These are phyloP conservation scores for Volutella citrinella DNA, from an alignment of 2,329 filamentous ascomycete genomes.

Conservation along the genomic window DNA sequence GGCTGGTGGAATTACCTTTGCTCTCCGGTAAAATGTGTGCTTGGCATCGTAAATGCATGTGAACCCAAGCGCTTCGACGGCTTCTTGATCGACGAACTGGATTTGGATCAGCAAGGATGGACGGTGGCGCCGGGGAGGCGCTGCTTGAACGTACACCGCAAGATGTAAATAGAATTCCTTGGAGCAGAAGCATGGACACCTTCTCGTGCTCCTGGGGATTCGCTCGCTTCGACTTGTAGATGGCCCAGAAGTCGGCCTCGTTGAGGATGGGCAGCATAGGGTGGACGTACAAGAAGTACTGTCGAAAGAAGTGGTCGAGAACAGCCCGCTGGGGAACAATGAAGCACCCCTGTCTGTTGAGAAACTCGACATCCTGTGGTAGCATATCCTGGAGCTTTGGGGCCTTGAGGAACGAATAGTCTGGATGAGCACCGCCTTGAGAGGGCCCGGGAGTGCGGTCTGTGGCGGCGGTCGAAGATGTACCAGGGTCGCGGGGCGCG, in stretches of 20 bases:
- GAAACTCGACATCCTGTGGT: slow-evolving; percentile 22
- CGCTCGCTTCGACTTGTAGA: slow-evolving; percentile 20
- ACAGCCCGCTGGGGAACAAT: slow-evolving; percentile 18
- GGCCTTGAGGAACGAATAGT: slow-evolving; percentile 20
- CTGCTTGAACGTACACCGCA: slow-evolving; percentile 17
- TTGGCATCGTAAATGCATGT: slow-evolving; percentile 21
- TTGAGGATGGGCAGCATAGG: slow-evolving; percentile 26
- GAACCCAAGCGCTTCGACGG: slow-evolving; percentile 17
- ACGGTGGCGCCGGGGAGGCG: too few relatives aligned
- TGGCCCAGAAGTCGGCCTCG: slow-evolving; percentile 22
- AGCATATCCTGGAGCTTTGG: slow-evolving; percentile 18
- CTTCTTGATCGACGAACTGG: slow-evolving; percentile 18
- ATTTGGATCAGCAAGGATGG: too few relatives aligned
- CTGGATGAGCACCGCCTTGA: slow-evolving; percentile 18
- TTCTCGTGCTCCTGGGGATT: slow-evolving; percentile 4
- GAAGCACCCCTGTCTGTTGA: slow-evolving; percentile 25
- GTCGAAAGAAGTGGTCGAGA: slow-evolving; percentile 25
- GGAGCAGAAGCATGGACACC: slow-evolving; percentile 20
- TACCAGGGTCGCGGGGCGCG: too few relatives aligned
- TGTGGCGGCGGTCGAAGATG: too few relatives aligned
- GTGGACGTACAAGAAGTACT: slow-evolving; percentile 27
- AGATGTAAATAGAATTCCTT: slow-evolving; percentile 21
- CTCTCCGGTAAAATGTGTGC: slow-evolving; percentile 19
- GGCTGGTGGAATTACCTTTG: too few relatives aligned
- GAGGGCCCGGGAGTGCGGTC: neutral